These are phyloP conservation scores for Boletus calvinii DNA, from an alignment of 1,284 basidiomycete genomes.

Conservation along the genomic window DNA sequence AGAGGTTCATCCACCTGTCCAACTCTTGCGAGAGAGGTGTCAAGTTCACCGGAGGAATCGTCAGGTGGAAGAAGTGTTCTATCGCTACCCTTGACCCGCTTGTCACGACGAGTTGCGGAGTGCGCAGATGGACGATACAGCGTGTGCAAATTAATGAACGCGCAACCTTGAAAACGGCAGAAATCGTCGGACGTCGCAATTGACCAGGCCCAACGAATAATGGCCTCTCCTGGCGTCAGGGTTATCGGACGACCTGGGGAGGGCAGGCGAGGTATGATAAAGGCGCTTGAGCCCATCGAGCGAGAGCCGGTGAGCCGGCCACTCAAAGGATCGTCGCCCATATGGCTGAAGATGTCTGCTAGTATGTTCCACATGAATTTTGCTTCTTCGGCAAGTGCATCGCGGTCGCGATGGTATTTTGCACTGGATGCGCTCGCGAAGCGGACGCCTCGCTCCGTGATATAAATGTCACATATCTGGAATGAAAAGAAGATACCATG, in stretches of 20 bases:
- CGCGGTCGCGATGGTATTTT: slow-evolving; percentile 21
- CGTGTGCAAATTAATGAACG: slow-evolving; percentile 1
- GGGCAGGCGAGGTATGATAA: slow-evolving; percentile 32
- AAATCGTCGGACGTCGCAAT: slow-evolving; percentile 19
- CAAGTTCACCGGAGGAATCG: slow-evolving; percentile 7
- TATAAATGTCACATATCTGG: slow-evolving; percentile 28
- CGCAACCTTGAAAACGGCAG: background rate
- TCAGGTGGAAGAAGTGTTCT: slow-evolving; percentile 27
- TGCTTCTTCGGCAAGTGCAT: slow-evolving; percentile 27
- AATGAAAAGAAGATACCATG: slow-evolving; percentile 34
- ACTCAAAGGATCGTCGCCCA: slow-evolving; percentile 1
- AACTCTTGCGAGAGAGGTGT: background rate
- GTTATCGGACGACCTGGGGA: slow-evolving; percentile 24
- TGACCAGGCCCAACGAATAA: slow-evolving; percentile 29
- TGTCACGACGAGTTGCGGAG: slow-evolving; percentile 12
- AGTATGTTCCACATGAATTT: slow-evolving; percentile 22
- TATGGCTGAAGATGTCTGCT: slow-evolving; percentile 21
- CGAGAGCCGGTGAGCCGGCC: slow-evolving; percentile 11
- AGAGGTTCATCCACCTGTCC: slow-evolving; percentile 21
- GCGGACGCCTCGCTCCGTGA: slow-evolving; percentile 33
- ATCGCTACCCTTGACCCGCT: slow-evolving; percentile 7
- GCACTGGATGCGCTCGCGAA: slow-evolving; percentile 27
- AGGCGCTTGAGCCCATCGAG: slow-evolving; percentile 3
- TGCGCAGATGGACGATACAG: background rate
- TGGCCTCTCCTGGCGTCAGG: slow-evolving; percentile 21